Base-by-base conservation (phyloP, 2,329 filamentous ascomycete species). In the Scortechinia acanthostroma region DNA sequence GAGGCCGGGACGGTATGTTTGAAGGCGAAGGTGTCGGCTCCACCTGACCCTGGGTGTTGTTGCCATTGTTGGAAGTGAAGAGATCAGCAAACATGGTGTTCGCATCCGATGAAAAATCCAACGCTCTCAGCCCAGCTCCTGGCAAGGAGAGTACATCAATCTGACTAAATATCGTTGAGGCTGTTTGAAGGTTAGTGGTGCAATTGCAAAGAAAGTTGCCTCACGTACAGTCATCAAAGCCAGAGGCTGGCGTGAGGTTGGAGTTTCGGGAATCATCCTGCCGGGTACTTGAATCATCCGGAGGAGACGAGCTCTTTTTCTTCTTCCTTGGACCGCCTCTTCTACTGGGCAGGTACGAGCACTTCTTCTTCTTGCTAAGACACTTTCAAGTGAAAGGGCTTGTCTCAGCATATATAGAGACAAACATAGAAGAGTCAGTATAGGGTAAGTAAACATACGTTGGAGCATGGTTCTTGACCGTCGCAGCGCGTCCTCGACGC, bases 281-380 rank as follows among this genome's bases (percentile, higher is more conserved):
- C 17, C 20, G 35, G 17, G 6, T 17, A 19, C 20, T 19, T 13
- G 13, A 6, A 13, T 42, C 50, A 42, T 59, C 53, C 2, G 56
- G 47, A 4, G 55, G 50, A 10, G 46, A 42, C 1, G 57, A 53
- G 19, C 48, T 21, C 46, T 55, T 58, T 33, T 52, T 48, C 52
- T 60, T 66, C 55, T 65, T 66, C 49, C 64, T 66, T 22, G 64
- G 64, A n/a, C 64, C 64, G 44, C 64, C 64, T 45, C 64, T 56
- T 53, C 65, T 66, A 58, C 64, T 68, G 25, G 64, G 64, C 19
- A 66, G 45, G 52, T 67, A 68, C 20, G 58, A 63, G 47, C 65
- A 68, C 52, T 61, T 58, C 49, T 56, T 61, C 40, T 57, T 57
- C 53, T 65, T 68, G 51, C 50, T 55, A 40, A 57, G 51, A 53